Conservation (phyloP, 176 grass and related monocot genomes). For the Aegilops tauschii region DNA sequence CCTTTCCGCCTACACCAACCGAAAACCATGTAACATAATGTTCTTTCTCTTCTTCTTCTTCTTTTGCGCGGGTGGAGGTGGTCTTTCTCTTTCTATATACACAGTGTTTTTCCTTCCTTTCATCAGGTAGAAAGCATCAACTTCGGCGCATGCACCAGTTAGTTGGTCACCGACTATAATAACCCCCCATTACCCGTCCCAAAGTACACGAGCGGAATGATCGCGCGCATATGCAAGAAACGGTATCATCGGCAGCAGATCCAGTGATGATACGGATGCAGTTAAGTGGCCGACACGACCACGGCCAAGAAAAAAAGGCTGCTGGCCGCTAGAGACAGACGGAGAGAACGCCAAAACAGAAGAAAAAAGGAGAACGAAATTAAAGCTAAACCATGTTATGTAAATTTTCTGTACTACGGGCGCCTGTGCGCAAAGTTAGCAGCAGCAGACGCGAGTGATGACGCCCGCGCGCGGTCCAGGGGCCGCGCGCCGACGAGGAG, state of each 20-base stretch:
- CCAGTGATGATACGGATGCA: background rate
- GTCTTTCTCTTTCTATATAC: background rate
- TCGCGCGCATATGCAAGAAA: background rate
- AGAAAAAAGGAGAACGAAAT: no score
- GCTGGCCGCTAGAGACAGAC: background rate
- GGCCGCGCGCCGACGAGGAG: background rate
- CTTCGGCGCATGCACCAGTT: background rate
- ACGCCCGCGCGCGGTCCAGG: background rate
- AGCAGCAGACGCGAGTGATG: background rate
- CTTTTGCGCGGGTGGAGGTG: no score
- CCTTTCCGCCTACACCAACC: background rate
- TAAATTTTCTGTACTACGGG: background rate
- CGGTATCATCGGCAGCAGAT: background rate
- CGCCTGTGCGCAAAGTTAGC: background rate
- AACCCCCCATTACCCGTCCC: no score
- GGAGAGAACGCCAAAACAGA: no score
- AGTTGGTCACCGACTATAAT: background rate
- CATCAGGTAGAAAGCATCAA: background rate
- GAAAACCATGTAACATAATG: background rate
- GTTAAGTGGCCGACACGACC: background rate
- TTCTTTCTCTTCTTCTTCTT: background rate
- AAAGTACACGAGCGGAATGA: background rate
- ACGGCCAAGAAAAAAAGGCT: no score
- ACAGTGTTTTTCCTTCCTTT: background rate
- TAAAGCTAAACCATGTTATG: background rate